Percentiles rank a stretch among this genome's conserved stretches.
Evolutionary conservation across 2,329 filamentous ascomycete genomes (phyloP).

Genomic region (Colletotrichum tamarilloi): DNA sequence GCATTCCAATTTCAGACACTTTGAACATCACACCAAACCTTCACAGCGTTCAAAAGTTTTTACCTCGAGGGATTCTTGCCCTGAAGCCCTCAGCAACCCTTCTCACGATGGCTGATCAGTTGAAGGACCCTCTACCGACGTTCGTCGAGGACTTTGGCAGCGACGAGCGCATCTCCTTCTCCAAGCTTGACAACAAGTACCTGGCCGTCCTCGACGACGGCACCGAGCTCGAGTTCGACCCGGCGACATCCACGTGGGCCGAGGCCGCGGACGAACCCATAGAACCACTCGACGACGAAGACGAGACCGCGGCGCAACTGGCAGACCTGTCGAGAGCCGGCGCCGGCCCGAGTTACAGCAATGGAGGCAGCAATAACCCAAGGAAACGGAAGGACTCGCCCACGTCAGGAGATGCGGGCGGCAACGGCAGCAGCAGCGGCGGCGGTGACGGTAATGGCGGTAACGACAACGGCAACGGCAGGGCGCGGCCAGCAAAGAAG

Average conservation of each 20-base stretch:
- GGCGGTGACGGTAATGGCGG: conserved; percentile 53
- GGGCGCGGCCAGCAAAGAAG: conserved; percentile 54
- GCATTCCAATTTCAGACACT: background rate
- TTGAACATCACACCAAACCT: background rate
- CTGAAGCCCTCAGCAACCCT: background rate
- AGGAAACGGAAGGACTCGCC: conserved; percentile 58
- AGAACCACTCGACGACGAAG: conserved; percentile 51
- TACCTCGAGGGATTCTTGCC: background rate
- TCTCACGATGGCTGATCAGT: conserved; percentile 35
- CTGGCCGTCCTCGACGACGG: conserved; percentile 87
- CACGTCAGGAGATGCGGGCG: conserved; percentile 28
- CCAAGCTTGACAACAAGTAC: conserved; percentile 83
- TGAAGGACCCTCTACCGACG: conserved; percentile 62
- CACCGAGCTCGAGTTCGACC: conserved; percentile 86
- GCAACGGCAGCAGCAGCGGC: background rate
- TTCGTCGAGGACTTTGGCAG: conserved; percentile 76
- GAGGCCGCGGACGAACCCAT: conserved; percentile 63
- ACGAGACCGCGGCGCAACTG: conserved; percentile 44
- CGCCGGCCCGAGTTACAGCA: conserved; percentile 37
- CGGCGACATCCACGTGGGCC: conserved; percentile 78
- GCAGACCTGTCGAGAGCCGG: conserved; percentile 38
- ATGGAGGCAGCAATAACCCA: conserved; percentile 35
- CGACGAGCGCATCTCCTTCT: conserved; percentile 88
- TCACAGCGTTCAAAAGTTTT: background rate
- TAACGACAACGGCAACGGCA: conserved; percentile 5